Conservation (phyloP, 202 grass and related monocot species). For the Elaeis oleifera region DNA sequence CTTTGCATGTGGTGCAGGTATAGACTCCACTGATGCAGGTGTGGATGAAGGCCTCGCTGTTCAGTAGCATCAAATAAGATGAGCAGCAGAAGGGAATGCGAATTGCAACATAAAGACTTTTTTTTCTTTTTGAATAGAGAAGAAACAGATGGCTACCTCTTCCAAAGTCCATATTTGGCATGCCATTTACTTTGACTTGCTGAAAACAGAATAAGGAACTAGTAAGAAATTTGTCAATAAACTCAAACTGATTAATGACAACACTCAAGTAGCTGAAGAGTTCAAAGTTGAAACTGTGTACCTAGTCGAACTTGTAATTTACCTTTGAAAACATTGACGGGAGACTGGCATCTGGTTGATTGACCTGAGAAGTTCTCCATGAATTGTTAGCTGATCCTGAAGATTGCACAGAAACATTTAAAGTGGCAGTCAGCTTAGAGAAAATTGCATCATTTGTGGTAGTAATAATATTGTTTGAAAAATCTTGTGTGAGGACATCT, state of each 20-base stretch:
- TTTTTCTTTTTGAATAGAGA: neutral
- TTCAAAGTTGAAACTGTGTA: too few relatives aligned
- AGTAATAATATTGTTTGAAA: too few relatives aligned
- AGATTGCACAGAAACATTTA: neutral
- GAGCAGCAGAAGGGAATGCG: constrained; percentile 1
- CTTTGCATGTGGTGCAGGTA: constrained; percentile 24
- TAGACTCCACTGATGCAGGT: constrained; percentile 34
- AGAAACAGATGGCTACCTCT: constrained; percentile 1
- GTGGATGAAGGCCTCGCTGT: constrained; percentile 43
- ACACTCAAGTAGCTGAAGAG: too few relatives aligned
- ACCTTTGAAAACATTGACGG: too few relatives aligned
- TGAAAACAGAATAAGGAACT: constrained; percentile 5
- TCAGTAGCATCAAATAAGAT: constrained; percentile 10
- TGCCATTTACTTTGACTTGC: constrained; percentile 40
- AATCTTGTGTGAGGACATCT: too few relatives aligned
- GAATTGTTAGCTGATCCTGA: constrained; percentile 9
- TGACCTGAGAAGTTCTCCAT: constrained; percentile 12
- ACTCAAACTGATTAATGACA: too few relatives aligned
- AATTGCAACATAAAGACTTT: neutral
- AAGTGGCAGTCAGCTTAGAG: too few relatives aligned
- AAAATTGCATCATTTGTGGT: too few relatives aligned
- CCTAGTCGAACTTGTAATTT: too few relatives aligned
- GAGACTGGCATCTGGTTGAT: neutral
- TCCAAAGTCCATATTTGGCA: constrained; percentile 43
- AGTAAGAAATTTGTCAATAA: too few relatives aligned